Percentiles rank a stretch among this genome's conserved stretches.
phyloP scores from a whole-genome alignment of 2,329 filamentous ascomycete genomes.

The Whalleya microplaca region DNA sequence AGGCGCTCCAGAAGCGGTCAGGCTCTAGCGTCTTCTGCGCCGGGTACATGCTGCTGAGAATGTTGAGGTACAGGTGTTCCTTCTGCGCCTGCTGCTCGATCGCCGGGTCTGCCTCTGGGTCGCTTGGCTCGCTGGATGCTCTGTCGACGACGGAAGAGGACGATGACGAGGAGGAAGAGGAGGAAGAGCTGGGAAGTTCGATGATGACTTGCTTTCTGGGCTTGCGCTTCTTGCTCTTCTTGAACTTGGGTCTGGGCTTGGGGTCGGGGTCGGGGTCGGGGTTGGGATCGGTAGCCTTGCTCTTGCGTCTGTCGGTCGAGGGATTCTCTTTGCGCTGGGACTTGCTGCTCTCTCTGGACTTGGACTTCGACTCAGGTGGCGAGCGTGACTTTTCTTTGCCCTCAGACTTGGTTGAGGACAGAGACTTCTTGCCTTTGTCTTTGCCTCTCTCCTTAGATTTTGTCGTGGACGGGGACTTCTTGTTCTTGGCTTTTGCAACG shows the following conservation, averaged over 20 bases:
- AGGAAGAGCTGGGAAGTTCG: neutral
- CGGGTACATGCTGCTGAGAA: conserved; percentile 21
- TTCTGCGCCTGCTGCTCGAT: conserved; percentile 15
- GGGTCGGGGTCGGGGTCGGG: too few relatives aligned
- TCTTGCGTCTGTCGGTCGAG: too few relatives aligned
- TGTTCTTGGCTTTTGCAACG: neutral
- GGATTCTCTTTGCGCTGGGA: neutral
- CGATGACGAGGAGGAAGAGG: neutral
- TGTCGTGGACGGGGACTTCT: neutral
- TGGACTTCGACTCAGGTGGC: too few relatives aligned
- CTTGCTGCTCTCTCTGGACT: neutral
- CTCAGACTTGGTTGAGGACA: too few relatives aligned
- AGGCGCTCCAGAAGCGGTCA: conserved; percentile 28
- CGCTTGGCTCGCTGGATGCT: neutral
- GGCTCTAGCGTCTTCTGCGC: conserved; percentile 18
- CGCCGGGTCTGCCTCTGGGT: neutral
- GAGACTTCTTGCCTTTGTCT: neutral
- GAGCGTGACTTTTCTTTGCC: neutral
- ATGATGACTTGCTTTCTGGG: neutral
- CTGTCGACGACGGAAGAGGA: conserved; percentile 1
- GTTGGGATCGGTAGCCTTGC: too few relatives aligned
- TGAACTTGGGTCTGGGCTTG: neutral
- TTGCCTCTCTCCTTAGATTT: conserved; percentile 1
- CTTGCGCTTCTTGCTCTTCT: conserved; percentile 4
- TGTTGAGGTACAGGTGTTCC: conserved; percentile 20